Conservation (phyloP, 2,329 filamentous ascomycete genomes). For the Exophiala aquamarina region DNA sequence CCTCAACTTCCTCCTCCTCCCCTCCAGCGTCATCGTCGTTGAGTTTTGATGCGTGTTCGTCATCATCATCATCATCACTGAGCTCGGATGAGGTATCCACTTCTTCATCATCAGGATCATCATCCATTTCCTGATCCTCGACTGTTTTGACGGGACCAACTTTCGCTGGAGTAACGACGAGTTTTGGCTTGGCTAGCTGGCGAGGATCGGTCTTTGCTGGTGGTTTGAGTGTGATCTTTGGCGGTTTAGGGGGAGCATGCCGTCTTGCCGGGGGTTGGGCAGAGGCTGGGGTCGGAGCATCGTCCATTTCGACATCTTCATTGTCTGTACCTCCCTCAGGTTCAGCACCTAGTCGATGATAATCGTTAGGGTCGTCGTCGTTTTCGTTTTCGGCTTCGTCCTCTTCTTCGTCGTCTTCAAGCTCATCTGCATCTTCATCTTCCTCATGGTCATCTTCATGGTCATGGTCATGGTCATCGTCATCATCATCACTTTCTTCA, state of each 20-base stretch:
- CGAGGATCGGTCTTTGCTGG: constrained; percentile 30
- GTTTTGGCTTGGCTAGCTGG: constrained; percentile 37
- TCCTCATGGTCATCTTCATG: constrained; percentile 37
- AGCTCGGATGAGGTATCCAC: constrained; percentile 49
- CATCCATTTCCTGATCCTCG: constrained; percentile 48
- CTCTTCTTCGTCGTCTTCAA: constrained; percentile 31
- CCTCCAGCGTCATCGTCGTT: constrained; percentile 49
- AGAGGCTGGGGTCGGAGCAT: constrained; percentile 33
- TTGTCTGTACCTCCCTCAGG: constrained; percentile 31
- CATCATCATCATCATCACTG: constrained; percentile 48
- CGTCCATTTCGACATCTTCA: constrained; percentile 47
- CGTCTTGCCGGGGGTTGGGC: constrained; percentile 30
- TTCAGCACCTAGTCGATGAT: constrained; percentile 34
- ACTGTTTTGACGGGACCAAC: constrained; percentile 43
- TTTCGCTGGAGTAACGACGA: constrained; percentile 37
- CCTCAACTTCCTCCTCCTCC: constrained; percentile 36
- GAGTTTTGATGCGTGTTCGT: constrained; percentile 34
- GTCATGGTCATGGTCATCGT: constrained; percentile 38
- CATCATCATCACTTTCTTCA: constrained; percentile 47
- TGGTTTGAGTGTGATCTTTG: constrained; percentile 29
- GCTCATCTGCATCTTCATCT: constrained; percentile 36
- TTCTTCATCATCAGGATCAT: constrained; percentile 53
- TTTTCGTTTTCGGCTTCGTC: constrained; percentile 29
- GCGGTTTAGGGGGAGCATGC: constrained; percentile 21
- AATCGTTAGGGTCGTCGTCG: constrained; percentile 28